Base-by-base conservation (phyloP, 2,329 filamentous ascomycete genomes). In the Leptosphaerulina australis region DNA sequence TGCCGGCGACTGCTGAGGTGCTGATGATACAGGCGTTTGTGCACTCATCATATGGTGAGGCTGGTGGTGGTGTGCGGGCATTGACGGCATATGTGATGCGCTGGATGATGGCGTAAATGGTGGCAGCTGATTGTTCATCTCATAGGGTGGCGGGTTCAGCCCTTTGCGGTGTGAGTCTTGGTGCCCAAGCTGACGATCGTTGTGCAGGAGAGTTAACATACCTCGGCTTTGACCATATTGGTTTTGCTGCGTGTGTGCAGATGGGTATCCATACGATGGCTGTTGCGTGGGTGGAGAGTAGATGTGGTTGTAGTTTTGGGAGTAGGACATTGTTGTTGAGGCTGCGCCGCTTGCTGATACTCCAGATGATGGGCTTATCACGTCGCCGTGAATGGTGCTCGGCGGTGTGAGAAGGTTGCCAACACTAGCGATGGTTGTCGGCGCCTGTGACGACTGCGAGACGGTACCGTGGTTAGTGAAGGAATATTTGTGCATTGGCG, bases 111-210 rank as follows among this genome's bases (percentile, higher is more conserved):
- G 67, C 53, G 85, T 80, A 68, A 87, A 90, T 25, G 85, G 79
- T 34, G 85, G 82, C 53, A 87, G 80, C 53, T 72, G 69, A 38
- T 69, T 65, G 58, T 85, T 84, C 55, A 84, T 78, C 56, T 88
- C 86, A 72, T 87, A 90, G 5, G 86, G 81, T 52, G 87, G 84
- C 45, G 83, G 79, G 53, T 88, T 82, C 45, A 92, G 77, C 38
- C 79, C 80, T 66, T 90, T 84, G 37, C 77, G 79, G 8, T 88
- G 86, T 40, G 85, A 84, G 59, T 81, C 80, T 31, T 81, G 76
- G 52, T 73, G 74, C 59, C 76, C 78, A 59, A 83, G 79, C 56
- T 74, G 57, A 80, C 74, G 58, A 79, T 81, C 54, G 74, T 78
- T 66, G 83, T 76, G 36, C 45, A 56, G 58, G 22, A 83, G 80